Evolutionary conservation across 805 yeast genomes (phyloP).

Genomic region (Schwanniomyces pseudopolymorphus): DNA sequence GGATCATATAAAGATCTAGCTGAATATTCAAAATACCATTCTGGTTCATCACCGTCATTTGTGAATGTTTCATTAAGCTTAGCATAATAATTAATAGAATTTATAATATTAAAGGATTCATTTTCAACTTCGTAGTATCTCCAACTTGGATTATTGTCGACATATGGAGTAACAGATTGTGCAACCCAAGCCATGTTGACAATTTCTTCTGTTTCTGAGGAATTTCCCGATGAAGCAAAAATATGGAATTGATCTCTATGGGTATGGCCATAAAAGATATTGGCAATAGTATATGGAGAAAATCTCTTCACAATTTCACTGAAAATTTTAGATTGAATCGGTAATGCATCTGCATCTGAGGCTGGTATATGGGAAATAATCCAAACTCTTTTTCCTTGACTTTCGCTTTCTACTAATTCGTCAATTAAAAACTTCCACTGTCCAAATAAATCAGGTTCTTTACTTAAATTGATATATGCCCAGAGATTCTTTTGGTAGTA

Average conservation of each 20-base stretch:
- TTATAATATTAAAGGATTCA: slow-evolving; percentile 58
- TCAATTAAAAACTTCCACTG: slow-evolving; percentile 58
- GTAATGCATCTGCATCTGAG: slow-evolving; percentile 54
- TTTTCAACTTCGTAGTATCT: slow-evolving; percentile 68
- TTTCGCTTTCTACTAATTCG: slow-evolving; percentile 62
- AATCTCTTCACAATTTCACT: slow-evolving; percentile 62
- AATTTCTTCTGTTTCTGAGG: slow-evolving; percentile 40
- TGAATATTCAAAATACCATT: slow-evolving; percentile 64
- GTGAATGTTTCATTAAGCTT: slow-evolving; percentile 56
- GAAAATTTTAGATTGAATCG: slow-evolving; percentile 57
- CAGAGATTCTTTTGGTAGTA: slow-evolving; percentile 62
- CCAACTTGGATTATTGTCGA: slow-evolving; percentile 67
- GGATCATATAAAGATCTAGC: slow-evolving; percentile 60
- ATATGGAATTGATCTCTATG: slow-evolving; percentile 68
- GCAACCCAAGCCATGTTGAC: slow-evolving; percentile 62
- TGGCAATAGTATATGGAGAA: slow-evolving; percentile 67
- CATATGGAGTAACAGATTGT: slow-evolving; percentile 64
- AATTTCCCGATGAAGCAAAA: slow-evolving; percentile 49
- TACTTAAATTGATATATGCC: slow-evolving; percentile 51
- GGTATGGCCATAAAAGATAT: slow-evolving; percentile 69
- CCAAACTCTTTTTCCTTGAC: slow-evolving; percentile 66
- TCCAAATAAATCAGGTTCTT: slow-evolving; percentile 62
- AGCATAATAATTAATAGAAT: slow-evolving; percentile 60
- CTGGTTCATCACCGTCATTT: slow-evolving; percentile 55
- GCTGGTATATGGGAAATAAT: slow-evolving; percentile 67